phyloP scores from a whole-genome alignment of 2,329 filamentous ascomycete genomes.

The Fusarium sp. region DNA sequence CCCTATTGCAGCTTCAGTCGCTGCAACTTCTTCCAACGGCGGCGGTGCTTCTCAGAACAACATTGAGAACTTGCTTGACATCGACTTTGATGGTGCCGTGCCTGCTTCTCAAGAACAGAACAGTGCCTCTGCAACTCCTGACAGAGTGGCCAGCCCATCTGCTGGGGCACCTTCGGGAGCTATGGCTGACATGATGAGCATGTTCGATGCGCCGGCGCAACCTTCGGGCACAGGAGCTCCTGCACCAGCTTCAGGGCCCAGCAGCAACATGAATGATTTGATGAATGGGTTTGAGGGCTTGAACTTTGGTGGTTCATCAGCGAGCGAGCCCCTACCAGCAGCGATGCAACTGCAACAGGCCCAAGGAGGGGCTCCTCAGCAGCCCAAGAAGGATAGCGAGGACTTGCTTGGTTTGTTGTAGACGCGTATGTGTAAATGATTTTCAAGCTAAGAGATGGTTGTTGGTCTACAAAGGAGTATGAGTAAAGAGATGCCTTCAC shows the following conservation, averaged over 20 bases:
- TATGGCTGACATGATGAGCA: constrained; percentile 74
- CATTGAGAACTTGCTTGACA: constrained; percentile 93
- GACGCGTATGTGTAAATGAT: constrained; percentile 26
- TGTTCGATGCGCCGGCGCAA: constrained; percentile 75
- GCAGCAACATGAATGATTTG: constrained; percentile 82
- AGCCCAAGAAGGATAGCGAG: constrained; percentile 68
- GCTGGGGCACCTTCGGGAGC: constrained; percentile 57
- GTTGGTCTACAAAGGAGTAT: constrained; percentile 33
- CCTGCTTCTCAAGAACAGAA: constrained; percentile 82
- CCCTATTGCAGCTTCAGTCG: constrained; percentile 87
- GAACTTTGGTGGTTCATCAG: constrained; percentile 71
- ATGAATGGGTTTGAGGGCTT: constrained; percentile 89
- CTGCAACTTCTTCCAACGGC: constrained; percentile 75
- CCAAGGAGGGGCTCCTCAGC: constrained; percentile 51
- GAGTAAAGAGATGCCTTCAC: constrained; percentile 34
- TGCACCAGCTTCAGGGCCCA: constrained; percentile 48
- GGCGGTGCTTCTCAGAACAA: constrained; percentile 74
- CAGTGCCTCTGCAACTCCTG: constrained; percentile 70
- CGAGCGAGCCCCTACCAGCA: constrained; percentile 72
- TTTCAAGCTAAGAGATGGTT: constrained; percentile 20
- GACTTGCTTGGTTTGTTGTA: constrained; percentile 66
- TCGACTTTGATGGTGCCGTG: constrained; percentile 93
- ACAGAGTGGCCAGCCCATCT: constrained; percentile 73
- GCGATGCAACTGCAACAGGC: constrained; percentile 65
- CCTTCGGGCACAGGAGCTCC: constrained; percentile 59